These are phyloP conservation scores for Lithocarpus polystachyus DNA, from an alignment of 306 rosid species.

Conservation along the genomic window DNA sequence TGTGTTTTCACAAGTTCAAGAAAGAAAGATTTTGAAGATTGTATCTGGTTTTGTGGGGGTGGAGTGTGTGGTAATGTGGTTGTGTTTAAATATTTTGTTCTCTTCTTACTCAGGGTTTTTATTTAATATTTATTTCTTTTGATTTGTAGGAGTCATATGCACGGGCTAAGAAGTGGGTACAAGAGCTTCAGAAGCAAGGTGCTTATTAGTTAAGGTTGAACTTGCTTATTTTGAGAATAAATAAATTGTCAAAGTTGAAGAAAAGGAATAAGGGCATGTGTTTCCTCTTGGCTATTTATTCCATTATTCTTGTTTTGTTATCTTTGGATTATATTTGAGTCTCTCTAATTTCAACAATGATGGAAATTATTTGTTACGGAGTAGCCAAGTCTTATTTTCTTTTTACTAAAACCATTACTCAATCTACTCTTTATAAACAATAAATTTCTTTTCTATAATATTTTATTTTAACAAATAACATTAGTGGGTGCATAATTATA, in stretches of 20 bases:
- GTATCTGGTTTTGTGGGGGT: not conserved
- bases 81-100: not conserved
- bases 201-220: slow-evolving; percentile 19
- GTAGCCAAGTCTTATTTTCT: not conserved
- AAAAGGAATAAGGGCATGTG: not conserved
- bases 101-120: slow-evolving; percentile 1
- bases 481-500: not conserved
- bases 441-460: not conserved
- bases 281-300: not conserved
- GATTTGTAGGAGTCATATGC: slow-evolving; percentile 43
- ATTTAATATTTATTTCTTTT: slow-evolving; percentile 7
- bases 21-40: not conserved
- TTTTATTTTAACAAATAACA: not conserved
- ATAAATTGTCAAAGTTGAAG: not conserved
- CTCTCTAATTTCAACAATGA: not conserved
- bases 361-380: not conserved
- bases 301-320: not conserved
- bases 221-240: not conserved
- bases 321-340: not conserved
- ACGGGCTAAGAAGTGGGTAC: slow-evolving; percentile 66
- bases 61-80: not conserved
- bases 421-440: not conserved
- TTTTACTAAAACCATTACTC: not conserved
- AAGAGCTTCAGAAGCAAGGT: slow-evolving; percentile 73
- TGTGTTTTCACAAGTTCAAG: not conserved